These are phyloP conservation scores for Brassica juncea DNA, from an alignment of 345 rosid species.

Conservation along the genomic window DNA sequence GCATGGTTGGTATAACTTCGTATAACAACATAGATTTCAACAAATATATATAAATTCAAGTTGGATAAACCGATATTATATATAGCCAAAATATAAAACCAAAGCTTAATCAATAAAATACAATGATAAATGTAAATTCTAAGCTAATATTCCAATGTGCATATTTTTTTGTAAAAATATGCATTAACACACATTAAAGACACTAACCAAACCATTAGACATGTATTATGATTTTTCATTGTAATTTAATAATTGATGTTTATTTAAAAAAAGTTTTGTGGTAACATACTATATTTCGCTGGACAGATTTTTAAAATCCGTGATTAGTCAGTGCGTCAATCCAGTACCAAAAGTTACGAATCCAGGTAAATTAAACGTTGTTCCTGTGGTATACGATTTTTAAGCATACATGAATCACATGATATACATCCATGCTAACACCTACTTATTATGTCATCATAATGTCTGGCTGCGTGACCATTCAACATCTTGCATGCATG, in stretches of 20 bases:
- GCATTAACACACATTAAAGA: not conserved
- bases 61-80: not conserved
- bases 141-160: not conserved
- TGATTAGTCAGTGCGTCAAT: not conserved
- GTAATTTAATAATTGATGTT: not conserved
- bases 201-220: not conserved
- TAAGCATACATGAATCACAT: slow-evolving; percentile 1
- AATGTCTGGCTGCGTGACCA: slow-evolving; percentile 36
- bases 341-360: not conserved
- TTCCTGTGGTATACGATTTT: slow-evolving; percentile 23
- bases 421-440: slow-evolving; percentile 11
- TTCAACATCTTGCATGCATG: not conserved
- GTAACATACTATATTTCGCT: not conserved
- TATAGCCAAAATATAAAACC: too few species aligned
- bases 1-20: not conserved
- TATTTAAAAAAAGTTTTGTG: not conserved
- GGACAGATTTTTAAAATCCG: not conserved
- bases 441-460: slow-evolving; percentile 30
- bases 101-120: not conserved
- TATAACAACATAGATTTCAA: not conserved
- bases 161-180: not conserved
- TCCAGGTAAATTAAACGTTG: slow-evolving; percentile 22
- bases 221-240: not conserved
- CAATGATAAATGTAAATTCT: not conserved
- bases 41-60: not conserved